Evolutionary conservation across 345 rosid genomes (phyloP).

Genomic region (Bruguiera gymnorhiza): DNA sequence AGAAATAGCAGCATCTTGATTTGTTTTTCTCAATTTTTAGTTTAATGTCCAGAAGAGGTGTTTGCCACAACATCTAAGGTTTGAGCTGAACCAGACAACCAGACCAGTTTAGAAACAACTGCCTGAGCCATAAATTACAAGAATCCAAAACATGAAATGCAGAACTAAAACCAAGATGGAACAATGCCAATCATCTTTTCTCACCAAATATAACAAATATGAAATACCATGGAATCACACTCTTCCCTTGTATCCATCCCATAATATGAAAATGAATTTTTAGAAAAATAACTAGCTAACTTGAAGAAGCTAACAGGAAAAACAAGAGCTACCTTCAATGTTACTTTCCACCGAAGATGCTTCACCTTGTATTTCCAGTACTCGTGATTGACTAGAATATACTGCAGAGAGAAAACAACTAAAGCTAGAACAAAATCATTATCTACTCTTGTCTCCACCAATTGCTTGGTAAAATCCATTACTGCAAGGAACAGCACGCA

Average conservation of each 20-base stretch:
- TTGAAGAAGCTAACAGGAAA: slow-evolving; percentile 7
- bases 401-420: slow-evolving; percentile 71
- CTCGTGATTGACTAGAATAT: slow-evolving; percentile 77
- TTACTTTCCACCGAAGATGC: slow-evolving; percentile 74
- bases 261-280: too few relatives aligned
- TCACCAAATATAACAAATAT: too few relatives aligned
- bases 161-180: too few relatives aligned
- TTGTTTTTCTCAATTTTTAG: not conserved
- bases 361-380: slow-evolving; percentile 79
- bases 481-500: slow-evolving; percentile 50
- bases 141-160: too few relatives aligned
- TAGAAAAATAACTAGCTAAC: not conserved
- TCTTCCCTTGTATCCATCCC: too few relatives aligned
- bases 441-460: slow-evolving; percentile 72
- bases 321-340: slow-evolving; percentile 55
- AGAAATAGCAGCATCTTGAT: slow-evolving; percentile 2
- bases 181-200: too few relatives aligned
- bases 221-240: too few relatives aligned
- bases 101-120: not conserved
- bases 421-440: slow-evolving; percentile 60
- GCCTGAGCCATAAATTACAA: not conserved
- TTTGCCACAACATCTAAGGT: not conserved
- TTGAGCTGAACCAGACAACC: not conserved
- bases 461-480: slow-evolving; percentile 73
- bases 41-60: not conserved